phyloP scores from a whole-genome alignment of 2,329 filamentous ascomycete species.

The Fragosphaeria purpurea region DNA sequence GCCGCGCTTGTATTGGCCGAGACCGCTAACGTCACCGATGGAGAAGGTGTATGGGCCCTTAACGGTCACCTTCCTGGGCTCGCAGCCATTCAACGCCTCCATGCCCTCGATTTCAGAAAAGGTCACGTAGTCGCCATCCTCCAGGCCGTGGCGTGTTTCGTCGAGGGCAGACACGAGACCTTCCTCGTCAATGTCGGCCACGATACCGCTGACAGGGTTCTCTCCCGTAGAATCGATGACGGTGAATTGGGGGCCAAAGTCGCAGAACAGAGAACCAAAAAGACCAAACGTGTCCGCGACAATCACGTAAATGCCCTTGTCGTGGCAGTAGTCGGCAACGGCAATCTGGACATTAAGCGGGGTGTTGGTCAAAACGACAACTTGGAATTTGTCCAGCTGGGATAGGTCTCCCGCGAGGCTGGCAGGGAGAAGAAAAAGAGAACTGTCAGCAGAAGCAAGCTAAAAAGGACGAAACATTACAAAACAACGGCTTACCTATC shows the following conservation, averaged over 20 bases:
- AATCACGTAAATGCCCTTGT: constrained; percentile 85
- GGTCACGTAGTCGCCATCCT: constrained; percentile 93
- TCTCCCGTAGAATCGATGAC: constrained; percentile 86
- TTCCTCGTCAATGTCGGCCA: constrained; percentile 81
- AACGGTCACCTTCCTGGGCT: constrained; percentile 82
- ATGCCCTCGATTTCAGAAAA: constrained; percentile 91
- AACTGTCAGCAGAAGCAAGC: not conserved
- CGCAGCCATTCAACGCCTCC: constrained; percentile 73
- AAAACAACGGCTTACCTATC: constrained; percentile 30
- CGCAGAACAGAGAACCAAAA: constrained; percentile 93
- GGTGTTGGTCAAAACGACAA: constrained; percentile 81
- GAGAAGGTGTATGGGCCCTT: constrained; percentile 97
- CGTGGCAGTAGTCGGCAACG: constrained; percentile 88
- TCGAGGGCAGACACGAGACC: constrained; percentile 88
- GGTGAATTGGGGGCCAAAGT: constrained; percentile 91
- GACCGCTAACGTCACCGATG: constrained; percentile 80
- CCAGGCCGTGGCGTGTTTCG: constrained; percentile 86
- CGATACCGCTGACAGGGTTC: constrained; percentile 74
- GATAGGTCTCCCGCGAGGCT: constrained; percentile 67
- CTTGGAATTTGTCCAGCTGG: constrained; percentile 83
- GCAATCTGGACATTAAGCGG: constrained; percentile 68
- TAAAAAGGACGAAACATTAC: too few species aligned
- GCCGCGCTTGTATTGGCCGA: constrained; percentile 79
- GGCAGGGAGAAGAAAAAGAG: constrained; percentile 13
- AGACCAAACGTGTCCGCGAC: constrained; percentile 84